phyloP scores from a whole-genome alignment of 768 basidiomycete species.

The Epithele typhae region DNA sequence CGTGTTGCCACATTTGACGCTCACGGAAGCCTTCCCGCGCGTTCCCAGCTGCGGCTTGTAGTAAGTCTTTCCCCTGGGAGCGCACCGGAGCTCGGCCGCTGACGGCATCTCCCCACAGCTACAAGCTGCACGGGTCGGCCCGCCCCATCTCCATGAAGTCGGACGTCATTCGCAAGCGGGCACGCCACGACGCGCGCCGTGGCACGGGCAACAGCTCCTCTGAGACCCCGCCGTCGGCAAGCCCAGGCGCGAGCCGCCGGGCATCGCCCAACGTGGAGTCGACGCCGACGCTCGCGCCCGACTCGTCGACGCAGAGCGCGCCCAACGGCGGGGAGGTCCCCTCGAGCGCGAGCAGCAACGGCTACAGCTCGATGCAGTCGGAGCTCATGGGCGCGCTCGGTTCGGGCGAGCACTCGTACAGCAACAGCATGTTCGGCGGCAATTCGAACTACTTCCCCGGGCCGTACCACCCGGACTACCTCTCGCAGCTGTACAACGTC shows the following conservation, averaged over 20 bases:
- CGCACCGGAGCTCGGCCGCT: constrained; percentile 4
- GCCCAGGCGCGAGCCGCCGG: constrained; percentile 70
- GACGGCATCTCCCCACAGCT: constrained; percentile 35
- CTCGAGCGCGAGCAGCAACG: constrained; percentile 9
- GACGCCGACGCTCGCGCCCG: constrained; percentile 67
- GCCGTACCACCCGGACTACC: constrained; percentile 71
- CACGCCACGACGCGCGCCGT: constrained; percentile 74
- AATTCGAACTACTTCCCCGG: constrained; percentile 50
- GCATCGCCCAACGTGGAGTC: constrained; percentile 54
- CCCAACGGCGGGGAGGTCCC: constrained; percentile 32
- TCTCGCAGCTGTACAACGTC: constrained; percentile 46
- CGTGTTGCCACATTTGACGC: constrained; percentile 9
- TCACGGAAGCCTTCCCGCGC: constrained; percentile 9
- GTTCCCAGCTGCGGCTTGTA: constrained; percentile 69
- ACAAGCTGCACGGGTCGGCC: constrained; percentile 81
- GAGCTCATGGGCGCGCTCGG: constrained; percentile 50
- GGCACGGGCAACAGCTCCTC: constrained; percentile 41
- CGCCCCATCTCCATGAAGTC: constrained; percentile 91
- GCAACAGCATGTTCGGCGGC: constrained; percentile 30
- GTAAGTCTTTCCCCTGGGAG: constrained; percentile 31
- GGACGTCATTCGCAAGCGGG: constrained; percentile 84
- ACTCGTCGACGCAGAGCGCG: constrained; percentile 57
- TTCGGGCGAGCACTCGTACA: constrained; percentile 16
- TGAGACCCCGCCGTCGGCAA: constrained; percentile 66
- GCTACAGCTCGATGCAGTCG: constrained; percentile 38